phyloP scores from a whole-genome alignment of 2,329 filamentous ascomycete genomes.

The Pseudopithomyces chartarum region DNA sequence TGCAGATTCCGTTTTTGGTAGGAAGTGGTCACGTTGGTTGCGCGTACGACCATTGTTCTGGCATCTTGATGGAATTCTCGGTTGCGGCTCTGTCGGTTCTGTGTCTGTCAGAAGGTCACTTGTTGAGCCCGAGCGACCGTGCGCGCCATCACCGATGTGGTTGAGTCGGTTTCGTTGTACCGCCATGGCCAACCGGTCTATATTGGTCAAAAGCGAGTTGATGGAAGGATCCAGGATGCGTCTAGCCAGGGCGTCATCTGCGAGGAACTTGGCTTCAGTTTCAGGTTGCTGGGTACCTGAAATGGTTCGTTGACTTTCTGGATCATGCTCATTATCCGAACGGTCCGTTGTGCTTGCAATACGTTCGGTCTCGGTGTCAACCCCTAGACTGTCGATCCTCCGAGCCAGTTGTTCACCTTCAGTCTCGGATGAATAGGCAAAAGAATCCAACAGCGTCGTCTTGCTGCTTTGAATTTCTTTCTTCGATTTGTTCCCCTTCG shows the following conservation, averaged over 20 bases:
- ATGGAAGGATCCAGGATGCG: conserved; percentile 69
- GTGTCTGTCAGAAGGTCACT: conserved; percentile 35
- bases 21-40: conserved; percentile 13
- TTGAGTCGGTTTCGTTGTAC: conserved; percentile 71
- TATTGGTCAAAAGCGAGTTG: conserved; percentile 69
- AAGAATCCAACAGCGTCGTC: neutral
- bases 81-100: conserved; percentile 23
- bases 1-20: neutral
- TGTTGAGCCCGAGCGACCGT: conserved; percentile 35
- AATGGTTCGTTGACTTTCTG: conserved; percentile 12
- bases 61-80: conserved; percentile 20
- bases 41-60: conserved; percentile 15
- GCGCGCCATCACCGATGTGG: conserved; percentile 38
- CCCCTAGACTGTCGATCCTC: neutral
- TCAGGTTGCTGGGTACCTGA: conserved; percentile 13
- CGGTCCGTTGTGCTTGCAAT: neutral
- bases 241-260: conserved; percentile 72
- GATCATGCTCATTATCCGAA: neutral
- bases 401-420: neutral
- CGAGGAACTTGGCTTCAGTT: conserved; percentile 61
- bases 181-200: conserved; percentile 72
- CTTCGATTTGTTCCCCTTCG: neutral
- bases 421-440: neutral
- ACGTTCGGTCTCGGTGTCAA: neutral
- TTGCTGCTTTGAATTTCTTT: neutral